Evolutionary conservation across 2,329 filamentous ascomycete genomes (phyloP), one percentile per base, ranked within the genome.

Genomic region (Arthrobotrys iridis): DNA sequence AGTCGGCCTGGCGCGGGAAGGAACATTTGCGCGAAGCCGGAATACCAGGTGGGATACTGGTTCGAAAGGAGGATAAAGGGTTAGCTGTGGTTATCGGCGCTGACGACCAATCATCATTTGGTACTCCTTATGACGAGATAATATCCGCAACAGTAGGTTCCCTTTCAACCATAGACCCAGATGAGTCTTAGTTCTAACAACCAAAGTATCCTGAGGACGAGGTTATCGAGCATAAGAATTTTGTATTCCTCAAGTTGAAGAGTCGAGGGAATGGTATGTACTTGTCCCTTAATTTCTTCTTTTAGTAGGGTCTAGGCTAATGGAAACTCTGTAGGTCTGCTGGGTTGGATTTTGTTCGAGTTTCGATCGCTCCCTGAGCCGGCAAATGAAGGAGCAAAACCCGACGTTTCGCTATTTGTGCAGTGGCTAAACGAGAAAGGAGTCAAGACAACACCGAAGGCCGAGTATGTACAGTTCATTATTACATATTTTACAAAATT

Each of bases 251-350:
- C 13, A 74, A 65, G 15, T 30, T 74, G 13, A 41, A 15, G 18
- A 66, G 35, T 18, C 52, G 55, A 10, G 45, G 46, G 3, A 18
- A 66, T 22, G 13, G 68, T 74, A 62, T n/a, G 60, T 1, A 40
- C 8, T 8, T 22, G 22, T 20, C 13, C 18, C 20, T 13, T 13
- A n/a, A 13, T 3, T 26, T n/a, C 22, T 2, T 22, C 26, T n/a
- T 22, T 24, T 22, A 11, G 43, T 22, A 20, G 13, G 18, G 15
- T 2, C 33, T 3, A 28, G 28, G 4, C 15, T 59, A 20, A 57
- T 46, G 45, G 24, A 43, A 15, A 35, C 10, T 15, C 6, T 4
- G 6, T 28, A 71, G 66, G 13, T 5, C 58, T 62, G 6, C n/a
- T 26, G 1, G 1, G 3, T 4, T 2, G 5, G 0, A 28, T 64